Evolutionary conservation across 441 rosid species (phyloP).

Genomic region (Pelargonium cotyledonis): DNA sequence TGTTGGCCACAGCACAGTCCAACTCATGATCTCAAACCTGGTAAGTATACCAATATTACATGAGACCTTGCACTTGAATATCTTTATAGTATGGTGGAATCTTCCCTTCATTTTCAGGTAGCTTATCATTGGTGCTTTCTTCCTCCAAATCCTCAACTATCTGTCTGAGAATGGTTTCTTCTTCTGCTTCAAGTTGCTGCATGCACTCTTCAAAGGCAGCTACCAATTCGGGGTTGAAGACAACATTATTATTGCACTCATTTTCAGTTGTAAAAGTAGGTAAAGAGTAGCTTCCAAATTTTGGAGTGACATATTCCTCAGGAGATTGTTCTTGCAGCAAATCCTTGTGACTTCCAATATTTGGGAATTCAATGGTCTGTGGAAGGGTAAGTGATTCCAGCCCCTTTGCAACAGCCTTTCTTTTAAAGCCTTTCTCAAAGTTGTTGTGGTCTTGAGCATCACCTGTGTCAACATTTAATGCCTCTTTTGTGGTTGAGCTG

Average conservation of each 20-base stretch:
- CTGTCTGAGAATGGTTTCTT: conserved; percentile 31
- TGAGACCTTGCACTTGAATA: not conserved
- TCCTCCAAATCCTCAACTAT: conserved; percentile 22
- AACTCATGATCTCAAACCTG: not conserved
- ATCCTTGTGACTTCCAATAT: conserved; percentile 25
- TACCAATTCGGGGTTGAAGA: conserved; percentile 34
- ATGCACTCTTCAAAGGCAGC: conserved; percentile 31
- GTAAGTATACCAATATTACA: not conserved
- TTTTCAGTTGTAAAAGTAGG: conserved; percentile 9
- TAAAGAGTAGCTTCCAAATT: conserved; percentile 28
- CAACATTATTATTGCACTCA: conserved; percentile 5
- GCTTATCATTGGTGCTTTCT: conserved; percentile 17
- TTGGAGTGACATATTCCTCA: conserved; percentile 31
- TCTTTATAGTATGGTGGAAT: conserved; percentile 4
- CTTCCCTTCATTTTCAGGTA: conserved; percentile 8
- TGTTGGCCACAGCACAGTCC: not conserved
- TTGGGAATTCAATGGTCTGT: conserved; percentile 23
- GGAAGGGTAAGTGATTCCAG: conserved; percentile 30
- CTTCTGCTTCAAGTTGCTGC: conserved; percentile 40
- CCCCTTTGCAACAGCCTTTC: conserved; percentile 28
- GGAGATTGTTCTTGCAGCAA: conserved; percentile 28
- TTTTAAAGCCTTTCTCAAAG: conserved; percentile 22
- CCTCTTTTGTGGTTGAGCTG: conserved; percentile 1
- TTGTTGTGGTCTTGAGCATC: conserved; percentile 13
- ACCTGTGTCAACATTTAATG: conserved; percentile 3